Base-by-base conservation (phyloP, 768 basidiomycete species). In the Serendipita indica region DNA sequence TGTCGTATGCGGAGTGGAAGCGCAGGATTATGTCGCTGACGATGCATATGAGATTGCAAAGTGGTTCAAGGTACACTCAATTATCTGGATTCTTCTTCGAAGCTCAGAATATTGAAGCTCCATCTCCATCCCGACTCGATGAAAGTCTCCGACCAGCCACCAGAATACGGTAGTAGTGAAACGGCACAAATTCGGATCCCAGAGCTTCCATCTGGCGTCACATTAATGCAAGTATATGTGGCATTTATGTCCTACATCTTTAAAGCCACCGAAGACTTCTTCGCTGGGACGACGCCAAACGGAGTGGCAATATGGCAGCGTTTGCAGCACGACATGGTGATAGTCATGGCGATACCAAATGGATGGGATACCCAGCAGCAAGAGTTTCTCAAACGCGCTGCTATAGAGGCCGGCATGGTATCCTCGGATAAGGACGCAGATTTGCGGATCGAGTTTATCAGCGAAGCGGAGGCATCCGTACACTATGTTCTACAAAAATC, bases 341-440 rank as follows among this genome's bases (percentile, higher is more conserved):
- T 75, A 58, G 71, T 79, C 30, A 12, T 60, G 30, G 27, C 43
- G 5, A 54, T 52, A 4, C 59, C 59, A 33, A 60, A 60, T 22
- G 59, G 46, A 18, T 60, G 59, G 59, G 35, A 22, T 27, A n/a
- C 22, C 18, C 13, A 27, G 3, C 30, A 60, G 59, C 59, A 60
- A 37, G 46, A 13, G 10, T 49, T 60, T 34, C 25, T 60, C 16
- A 16, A 22, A 3, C n/a, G 46, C 6, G 59, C 46, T 27, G 59
- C 33, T 13, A 18, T 49, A 6, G 13, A 30, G 4, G 59, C 59
- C 27, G 30, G 32, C 18, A 25, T 60, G 18, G 27, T 60, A 3
- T 28, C 33, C 13, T 20, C 20, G n/a, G 49, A 54, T 4, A 30
- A 54, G 4, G 41, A 34, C 16, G 33, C 22, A 13, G 25, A 54